Base-by-base conservation (phyloP, 441 rosid genomes). In the Adansonia madagascariensis region DNA sequence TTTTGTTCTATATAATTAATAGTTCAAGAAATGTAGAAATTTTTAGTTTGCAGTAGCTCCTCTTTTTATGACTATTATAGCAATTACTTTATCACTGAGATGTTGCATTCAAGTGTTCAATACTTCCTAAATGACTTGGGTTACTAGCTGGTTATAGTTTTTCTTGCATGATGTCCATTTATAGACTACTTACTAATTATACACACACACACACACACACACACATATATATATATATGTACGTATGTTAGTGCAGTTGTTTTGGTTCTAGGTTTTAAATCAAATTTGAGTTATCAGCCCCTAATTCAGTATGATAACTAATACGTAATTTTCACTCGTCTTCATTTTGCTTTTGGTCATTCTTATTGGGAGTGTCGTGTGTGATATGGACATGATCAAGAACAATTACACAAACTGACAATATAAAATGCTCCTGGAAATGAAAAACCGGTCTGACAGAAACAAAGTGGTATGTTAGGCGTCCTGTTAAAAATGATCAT, bases 381-480 rank as follows among this genome's bases (percentile, higher is more conserved):
- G 43, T 49, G 24, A 71, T 53, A 53, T 39, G 75, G 50, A 55
- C 64, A 46, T 47, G 73, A 17, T n/a, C 59, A 53, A 44, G 60
- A 59, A 67, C 20, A 72, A 53, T 15, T 8, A 12, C 47, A 43
- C 50, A 47, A 57, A 49, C 76, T n/a, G 56, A 64, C 66, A 22
- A 73, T 50, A 57, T n/a, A 59, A 62, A 73, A 64, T 72, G 61
- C 46, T 49, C 24, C 35, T 43, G 66, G 14, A 75, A 65, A 43
- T 60, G 44, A 71, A 69, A 78, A 52, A 27, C 5, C 39, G 41
- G 53, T 41, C 62, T 39, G 61, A 70, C 59, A 46, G 31, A 56
- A 75, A 57, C 35, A 67, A 77, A 73, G 77, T 78, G 78, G 73
- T 76, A 78, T 75, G 74, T 60, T 52, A 62, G 55, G 76, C 72